These are phyloP conservation scores for Ophiostoma perfectum DNA, from an alignment of 2,329 filamentous ascomycete species.

Conservation along the genomic window DNA sequence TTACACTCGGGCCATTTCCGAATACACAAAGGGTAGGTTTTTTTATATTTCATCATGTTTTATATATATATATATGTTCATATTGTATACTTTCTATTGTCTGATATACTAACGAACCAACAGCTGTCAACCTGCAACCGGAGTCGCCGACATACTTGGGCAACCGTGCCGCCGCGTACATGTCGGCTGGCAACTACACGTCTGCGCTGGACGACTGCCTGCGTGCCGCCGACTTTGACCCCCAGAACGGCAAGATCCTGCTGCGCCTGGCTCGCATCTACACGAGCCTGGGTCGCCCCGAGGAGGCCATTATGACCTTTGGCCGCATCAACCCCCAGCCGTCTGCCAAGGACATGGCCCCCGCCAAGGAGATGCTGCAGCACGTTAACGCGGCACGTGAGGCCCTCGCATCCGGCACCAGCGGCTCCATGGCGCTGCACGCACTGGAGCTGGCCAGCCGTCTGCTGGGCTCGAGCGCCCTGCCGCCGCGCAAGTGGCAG, in stretches of 20 bases:
- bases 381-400: conserved; percentile 77
- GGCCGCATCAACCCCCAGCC: conserved; percentile 72
- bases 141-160: conserved; percentile 83
- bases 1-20: conserved; percentile 78
- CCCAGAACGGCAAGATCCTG: conserved; percentile 79
- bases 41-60: conserved; percentile 21
- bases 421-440: conserved; percentile 86
- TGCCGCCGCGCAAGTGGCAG: conserved; percentile 86
- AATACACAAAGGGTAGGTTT: conserved; percentile 83
- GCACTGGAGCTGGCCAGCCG: conserved; percentile 87
- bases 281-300: conserved; percentile 76
- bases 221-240: conserved; percentile 74
- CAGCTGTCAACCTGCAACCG: conserved; percentile 83
- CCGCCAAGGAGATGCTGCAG: conserved; percentile 78
- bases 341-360: conserved; percentile 76
- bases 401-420: conserved; percentile 65
- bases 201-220: conserved; percentile 83
- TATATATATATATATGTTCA: neutral
- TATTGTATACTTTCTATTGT: neutral
- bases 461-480: conserved; percentile 66
- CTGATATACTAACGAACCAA: conserved; percentile 14
- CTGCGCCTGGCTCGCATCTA: conserved; percentile 85
- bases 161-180: conserved; percentile 91
- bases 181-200: conserved; percentile 74
- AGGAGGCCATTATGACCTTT: conserved; percentile 81